Evolutionary conservation across 352 stramenopile genomes (phyloP), one percentile per base, ranked within the genome.

Genomic region (Phytophthora foliorum): DNA sequence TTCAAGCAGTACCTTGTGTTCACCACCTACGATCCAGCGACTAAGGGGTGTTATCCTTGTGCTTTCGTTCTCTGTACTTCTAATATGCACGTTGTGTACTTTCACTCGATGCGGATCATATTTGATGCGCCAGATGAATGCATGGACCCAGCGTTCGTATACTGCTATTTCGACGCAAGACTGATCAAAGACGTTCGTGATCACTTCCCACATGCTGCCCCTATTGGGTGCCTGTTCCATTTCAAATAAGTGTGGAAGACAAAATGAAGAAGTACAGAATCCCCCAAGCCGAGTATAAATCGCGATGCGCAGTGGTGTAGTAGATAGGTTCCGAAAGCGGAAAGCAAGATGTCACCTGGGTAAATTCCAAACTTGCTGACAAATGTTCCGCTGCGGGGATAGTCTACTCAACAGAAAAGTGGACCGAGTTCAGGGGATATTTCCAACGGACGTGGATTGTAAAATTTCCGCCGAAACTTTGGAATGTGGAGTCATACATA

Each of bases 191-290:
- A 2, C 5, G 25, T 29, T 29, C 25, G 25, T 6, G 25, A 29
- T 6, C 25, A 29, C 25, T 29, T 6, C 5, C 25, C 25, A 5
- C 2, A 29, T 29, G 25, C 25, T 6, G 25, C 25, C 2, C 25
- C 25, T 6, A 29, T 29, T 29, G 3, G 2, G 25, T 75, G 55
- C 21, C 42, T 75, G 8, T 75, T 78, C 44, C 62, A 75, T 17
- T 67, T 57, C 19, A 67, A 67, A 11, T 48, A 67, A 24, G 49
- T 45, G 1, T 67, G 27, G 5, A 9, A 9, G n/a, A 31, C 29
- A 4, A 59, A 61, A 64, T 64, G 27, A 57, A 42, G 1, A 52
- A 64, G 2, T 58, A 64, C 13, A 11, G 14, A 2, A 63, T 72
- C 44, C 19, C 51, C 3, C 21, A 64, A 6, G 13, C 16, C 0